phyloP scores from a whole-genome alignment of 306 rosid genomes.

The Geum urbanum region DNA sequence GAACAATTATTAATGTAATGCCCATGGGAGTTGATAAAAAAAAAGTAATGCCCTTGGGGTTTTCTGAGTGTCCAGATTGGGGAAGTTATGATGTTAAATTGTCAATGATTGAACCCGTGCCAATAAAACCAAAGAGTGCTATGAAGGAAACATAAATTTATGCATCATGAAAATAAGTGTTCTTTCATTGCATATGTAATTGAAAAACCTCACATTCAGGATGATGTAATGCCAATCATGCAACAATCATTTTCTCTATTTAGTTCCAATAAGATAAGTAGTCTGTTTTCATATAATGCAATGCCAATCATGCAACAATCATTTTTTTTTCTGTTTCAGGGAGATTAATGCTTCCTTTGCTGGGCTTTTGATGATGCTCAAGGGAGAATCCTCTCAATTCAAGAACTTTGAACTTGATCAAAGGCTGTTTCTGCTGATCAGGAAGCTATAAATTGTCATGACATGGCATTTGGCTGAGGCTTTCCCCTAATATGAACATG shows the following conservation, averaged over 20 bases:
- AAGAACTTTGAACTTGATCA: constrained; percentile 89
- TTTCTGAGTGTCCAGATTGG: background rate
- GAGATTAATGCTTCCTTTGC: constrained; percentile 83
- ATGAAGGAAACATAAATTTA: background rate
- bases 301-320: too few species aligned
- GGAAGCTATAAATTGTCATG: constrained; percentile 60
- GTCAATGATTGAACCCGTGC: background rate
- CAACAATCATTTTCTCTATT: background rate
- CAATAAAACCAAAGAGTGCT: background rate
- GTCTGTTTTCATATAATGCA: background rate
- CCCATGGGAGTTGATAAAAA: background rate
- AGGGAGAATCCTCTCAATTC: constrained; percentile 79
- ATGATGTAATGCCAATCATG: background rate
- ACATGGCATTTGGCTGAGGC: background rate
- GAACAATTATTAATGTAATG: background rate
- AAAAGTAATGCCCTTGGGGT: too few species aligned
- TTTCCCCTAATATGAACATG: background rate
- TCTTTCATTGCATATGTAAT: background rate
- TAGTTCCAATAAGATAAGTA: background rate
- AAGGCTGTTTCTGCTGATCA: constrained; percentile 70
- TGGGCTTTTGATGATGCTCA: constrained; percentile 91
- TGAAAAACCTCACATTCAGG: background rate
- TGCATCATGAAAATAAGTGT: background rate
- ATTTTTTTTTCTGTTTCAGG: too few species aligned
- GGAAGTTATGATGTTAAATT: background rate